phyloP scores from a whole-genome alignment of 2,329 filamentous ascomycete genomes.

The Neopestalotiopsis clavispora region DNA sequence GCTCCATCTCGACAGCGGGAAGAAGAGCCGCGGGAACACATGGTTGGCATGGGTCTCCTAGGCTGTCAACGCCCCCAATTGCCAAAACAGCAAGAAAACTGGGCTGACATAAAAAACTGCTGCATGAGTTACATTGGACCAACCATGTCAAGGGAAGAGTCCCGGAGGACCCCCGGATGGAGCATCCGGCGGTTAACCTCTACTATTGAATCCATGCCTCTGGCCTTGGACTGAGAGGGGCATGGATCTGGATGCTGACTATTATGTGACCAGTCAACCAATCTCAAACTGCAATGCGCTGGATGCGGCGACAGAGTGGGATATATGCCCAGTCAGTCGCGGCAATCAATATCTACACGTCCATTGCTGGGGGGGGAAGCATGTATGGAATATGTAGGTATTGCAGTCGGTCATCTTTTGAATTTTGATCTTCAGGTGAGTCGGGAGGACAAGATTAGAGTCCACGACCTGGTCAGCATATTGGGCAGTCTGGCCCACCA shows the following conservation, averaged over 20 bases:
- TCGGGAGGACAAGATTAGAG: neutral
- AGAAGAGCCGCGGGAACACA: neutral
- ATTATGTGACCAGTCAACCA: neutral
- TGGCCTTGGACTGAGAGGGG: neutral
- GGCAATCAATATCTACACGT: neutral
- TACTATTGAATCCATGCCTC: neutral
- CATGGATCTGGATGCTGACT: neutral
- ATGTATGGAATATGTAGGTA: neutral
- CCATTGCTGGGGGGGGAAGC: neutral
- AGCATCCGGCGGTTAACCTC: neutral
- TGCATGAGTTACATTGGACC: neutral
- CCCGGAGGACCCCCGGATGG: neutral
- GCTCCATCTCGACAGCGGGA: neutral
- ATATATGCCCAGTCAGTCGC: neutral
- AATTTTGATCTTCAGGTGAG: neutral
- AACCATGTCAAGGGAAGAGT: neutral
- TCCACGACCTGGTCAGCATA: neutral
- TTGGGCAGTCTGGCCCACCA: neutral
- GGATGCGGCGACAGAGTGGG: neutral
- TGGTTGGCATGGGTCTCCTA: neutral
- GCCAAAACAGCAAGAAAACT: neutral
- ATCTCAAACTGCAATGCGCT: neutral
- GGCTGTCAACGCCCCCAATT: neutral
- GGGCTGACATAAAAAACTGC: neutral
- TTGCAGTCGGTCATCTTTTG: neutral